Evolutionary conservation across 2,329 filamentous ascomycete species (phyloP).

Genomic region (Sporothrix pallida): DNA sequence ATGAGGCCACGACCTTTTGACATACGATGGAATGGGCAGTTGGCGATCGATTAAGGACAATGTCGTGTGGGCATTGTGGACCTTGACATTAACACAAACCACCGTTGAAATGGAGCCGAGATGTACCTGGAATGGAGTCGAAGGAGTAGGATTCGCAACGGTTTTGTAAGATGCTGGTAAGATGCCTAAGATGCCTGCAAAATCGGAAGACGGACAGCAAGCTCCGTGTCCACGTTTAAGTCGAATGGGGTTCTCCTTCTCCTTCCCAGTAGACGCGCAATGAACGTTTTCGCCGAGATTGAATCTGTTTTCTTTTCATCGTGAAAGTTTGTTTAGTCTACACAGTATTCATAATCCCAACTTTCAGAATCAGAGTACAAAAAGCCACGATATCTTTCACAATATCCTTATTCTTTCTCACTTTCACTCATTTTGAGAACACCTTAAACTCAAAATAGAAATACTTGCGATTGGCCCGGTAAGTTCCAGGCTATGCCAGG

Average conservation of each 20-base stretch:
- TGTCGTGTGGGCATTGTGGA: no score
- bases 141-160: neutral
- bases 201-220: neutral
- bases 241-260: neutral
- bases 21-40: slow-evolving; percentile 5
- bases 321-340: neutral
- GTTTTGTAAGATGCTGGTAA: neutral
- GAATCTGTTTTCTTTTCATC: neutral
- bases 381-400: no score
- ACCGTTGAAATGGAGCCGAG: neutral
- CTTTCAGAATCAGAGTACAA: neutral
- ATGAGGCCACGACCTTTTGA: neutral
- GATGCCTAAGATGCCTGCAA: neutral
- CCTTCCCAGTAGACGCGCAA: no score
- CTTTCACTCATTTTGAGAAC: neutral
- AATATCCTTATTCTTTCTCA: neutral
- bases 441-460: neutral
- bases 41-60: neutral
- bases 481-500: neutral
- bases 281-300: no score
- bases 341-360: neutral
- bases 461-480: slow-evolving; percentile 2
- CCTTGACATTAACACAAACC: no score
- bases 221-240: neutral
- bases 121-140: neutral